These are phyloP conservation scores for Fusarium sp. DNA, from an alignment of 2,329 filamentous ascomycete genomes.

Conservation along the genomic window DNA sequence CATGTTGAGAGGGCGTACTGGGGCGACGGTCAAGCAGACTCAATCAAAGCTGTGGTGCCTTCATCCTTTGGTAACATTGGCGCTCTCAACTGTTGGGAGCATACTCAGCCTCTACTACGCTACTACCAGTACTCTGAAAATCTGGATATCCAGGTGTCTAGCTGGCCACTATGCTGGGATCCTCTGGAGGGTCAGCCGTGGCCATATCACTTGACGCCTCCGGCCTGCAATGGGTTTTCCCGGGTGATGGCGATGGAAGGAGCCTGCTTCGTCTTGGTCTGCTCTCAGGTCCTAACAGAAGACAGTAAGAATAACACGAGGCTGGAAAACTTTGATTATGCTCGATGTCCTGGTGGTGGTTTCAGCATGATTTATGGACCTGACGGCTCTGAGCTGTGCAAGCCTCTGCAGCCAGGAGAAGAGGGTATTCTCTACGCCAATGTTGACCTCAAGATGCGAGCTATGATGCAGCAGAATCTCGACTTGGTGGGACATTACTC, in stretches of 20 bases:
- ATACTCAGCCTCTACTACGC: slow-evolving; percentile 4
- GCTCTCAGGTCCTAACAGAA: neutral
- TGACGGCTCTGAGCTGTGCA: neutral
- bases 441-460: neutral
- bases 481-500: neutral
- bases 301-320: neutral
- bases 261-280: neutral
- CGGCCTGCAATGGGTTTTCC: neutral
- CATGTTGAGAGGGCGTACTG: slow-evolving; percentile 63
- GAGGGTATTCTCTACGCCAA: neutral
- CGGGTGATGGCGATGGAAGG: neutral
- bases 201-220: neutral
- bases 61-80: slow-evolving; percentile 49
- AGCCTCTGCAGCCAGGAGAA: neutral
- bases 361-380: neutral
- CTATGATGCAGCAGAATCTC: neutral
- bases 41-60: slow-evolving; percentile 52
- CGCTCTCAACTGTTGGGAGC: slow-evolving; percentile 56
- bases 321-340: neutral
- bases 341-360: neutral
- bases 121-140: slow-evolving; percentile 10
- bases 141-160: neutral
- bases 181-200: neutral
- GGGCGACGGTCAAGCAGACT: slow-evolving; percentile 55
- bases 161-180: neutral